A percentile compares a stretch with the other conserved stretches of the same genome.
Conservation (phyloP, 2,329 filamentous ascomycete genomes). For the Podosphaera aphanis region DNA sequence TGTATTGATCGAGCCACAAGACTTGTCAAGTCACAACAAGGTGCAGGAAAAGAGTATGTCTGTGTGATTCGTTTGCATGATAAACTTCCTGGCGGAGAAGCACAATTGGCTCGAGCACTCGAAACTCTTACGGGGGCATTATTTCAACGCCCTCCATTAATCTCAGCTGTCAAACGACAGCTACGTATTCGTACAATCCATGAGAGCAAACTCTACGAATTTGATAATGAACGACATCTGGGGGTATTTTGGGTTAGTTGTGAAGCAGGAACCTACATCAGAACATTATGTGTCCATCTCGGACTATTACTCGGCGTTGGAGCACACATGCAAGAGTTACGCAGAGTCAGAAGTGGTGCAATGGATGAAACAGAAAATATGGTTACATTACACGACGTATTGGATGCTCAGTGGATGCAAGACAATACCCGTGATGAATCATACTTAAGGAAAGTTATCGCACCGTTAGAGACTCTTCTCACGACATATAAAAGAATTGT, state of each 20-base stretch:
- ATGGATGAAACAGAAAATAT: slow-evolving; percentile 80
- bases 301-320: slow-evolving; percentile 57
- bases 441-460: slow-evolving; percentile 75
- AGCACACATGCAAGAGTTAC: slow-evolving; percentile 94
- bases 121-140: slow-evolving; percentile 91
- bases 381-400: slow-evolving; percentile 82
- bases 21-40: slow-evolving; percentile 95
- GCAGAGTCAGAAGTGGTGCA: slow-evolving; percentile 77
- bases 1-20: slow-evolving; percentile 92
- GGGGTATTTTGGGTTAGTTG: slow-evolving; percentile 99
- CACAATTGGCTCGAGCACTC: slow-evolving; percentile 76
- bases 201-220: slow-evolving; percentile 90
- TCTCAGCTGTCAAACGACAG: slow-evolving; percentile 96
- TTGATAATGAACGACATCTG: slow-evolving; percentile 92
- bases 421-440: slow-evolving; percentile 92
- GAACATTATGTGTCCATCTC: slow-evolving; percentile 89
- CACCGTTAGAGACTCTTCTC: slow-evolving; percentile 76
- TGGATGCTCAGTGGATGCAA: slow-evolving; percentile 87
- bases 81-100: slow-evolving; percentile 78
- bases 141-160: slow-evolving; percentile 89
- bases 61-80: slow-evolving; percentile 88
- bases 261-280: slow-evolving; percentile 95
- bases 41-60: slow-evolving; percentile 97
- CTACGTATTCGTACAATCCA: slow-evolving; percentile 95
- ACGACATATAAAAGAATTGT: slow-evolving; percentile 90